These are phyloP conservation scores for Colletotrichum sp. DNA, from an alignment of 2,329 filamentous ascomycete genomes.

Conservation along the genomic window DNA sequence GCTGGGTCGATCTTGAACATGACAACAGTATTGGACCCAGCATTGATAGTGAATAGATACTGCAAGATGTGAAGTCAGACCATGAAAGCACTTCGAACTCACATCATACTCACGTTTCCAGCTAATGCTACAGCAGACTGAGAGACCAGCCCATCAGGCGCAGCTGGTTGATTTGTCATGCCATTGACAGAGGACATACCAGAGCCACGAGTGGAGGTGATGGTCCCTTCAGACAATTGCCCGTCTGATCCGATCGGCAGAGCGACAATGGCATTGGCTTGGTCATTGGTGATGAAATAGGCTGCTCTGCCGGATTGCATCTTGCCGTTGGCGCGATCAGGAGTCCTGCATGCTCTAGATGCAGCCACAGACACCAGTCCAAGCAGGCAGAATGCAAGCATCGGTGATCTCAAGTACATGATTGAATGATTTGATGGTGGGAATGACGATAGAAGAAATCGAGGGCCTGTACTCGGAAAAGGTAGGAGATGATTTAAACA, in stretches of 20 bases:
- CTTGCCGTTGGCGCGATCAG: neutral
- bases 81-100: neutral
- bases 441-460: neutral
- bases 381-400: neutral
- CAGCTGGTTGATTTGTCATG: conserved; percentile 39
- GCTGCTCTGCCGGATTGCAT: conserved; percentile 37
- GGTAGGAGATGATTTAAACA: neutral
- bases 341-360: neutral
- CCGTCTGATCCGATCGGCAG: conserved; percentile 53
- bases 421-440: neutral
- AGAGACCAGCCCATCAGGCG: conserved; percentile 54
- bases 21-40: conserved; percentile 56
- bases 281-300: conserved; percentile 62
- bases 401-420: neutral
- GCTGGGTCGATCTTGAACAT: conserved; percentile 49
- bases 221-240: conserved; percentile 44
- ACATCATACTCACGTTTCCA: conserved; percentile 47
- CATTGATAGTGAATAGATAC: conserved; percentile 57
- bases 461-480: neutral
- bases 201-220: conserved; percentile 50
- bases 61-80: neutral
- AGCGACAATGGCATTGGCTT: conserved; percentile 52
- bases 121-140: conserved; percentile 55
- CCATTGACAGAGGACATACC: conserved; percentile 47
- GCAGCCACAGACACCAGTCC: neutral